These are phyloP conservation scores for Boletus sp. DNA, from an alignment of 768 basidiomycete species.

Conservation along the genomic window DNA sequence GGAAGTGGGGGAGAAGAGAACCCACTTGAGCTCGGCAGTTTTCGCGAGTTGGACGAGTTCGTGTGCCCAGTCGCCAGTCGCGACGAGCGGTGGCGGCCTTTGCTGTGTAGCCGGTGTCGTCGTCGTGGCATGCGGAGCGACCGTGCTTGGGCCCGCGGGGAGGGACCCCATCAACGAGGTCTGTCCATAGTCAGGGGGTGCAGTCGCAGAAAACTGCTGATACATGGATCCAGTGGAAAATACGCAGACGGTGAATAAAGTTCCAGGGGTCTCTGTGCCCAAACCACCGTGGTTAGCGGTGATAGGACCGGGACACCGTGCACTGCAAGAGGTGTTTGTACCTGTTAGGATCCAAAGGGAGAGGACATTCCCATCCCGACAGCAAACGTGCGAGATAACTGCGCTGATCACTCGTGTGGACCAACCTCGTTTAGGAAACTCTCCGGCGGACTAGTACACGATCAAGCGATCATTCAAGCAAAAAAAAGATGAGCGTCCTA, in stretches of 20 bases:
- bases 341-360: constrained; percentile 30
- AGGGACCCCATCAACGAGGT: constrained; percentile 31
- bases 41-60: constrained; percentile 84
- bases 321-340: constrained; percentile 27
- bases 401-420: too few species aligned
- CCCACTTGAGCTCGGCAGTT: constrained; percentile 86
- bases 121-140: constrained; percentile 32
- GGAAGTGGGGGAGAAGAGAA: constrained; percentile 15
- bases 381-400: too few species aligned
- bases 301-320: constrained; percentile 23
- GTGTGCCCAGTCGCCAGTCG: constrained; percentile 84
- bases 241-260: constrained; percentile 19
- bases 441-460: too few species aligned
- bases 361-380: background rate
- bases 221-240: constrained; percentile 33
- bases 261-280: constrained; percentile 30
- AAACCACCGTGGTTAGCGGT: background rate
- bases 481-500: constrained; percentile 71
- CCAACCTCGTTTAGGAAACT: too few species aligned
- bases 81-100: constrained; percentile 56
- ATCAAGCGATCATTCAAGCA: background rate
- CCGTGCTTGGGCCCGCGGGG: constrained; percentile 34
- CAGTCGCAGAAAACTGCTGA: constrained; percentile 35
- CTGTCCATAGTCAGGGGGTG: constrained; percentile 35
- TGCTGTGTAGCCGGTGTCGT: constrained; percentile 21